Evolutionary conservation across 2,329 filamentous ascomycete species (phyloP), one percentile per base, ranked within the genome.

Genomic region (Calonectria pteridis): DNA sequence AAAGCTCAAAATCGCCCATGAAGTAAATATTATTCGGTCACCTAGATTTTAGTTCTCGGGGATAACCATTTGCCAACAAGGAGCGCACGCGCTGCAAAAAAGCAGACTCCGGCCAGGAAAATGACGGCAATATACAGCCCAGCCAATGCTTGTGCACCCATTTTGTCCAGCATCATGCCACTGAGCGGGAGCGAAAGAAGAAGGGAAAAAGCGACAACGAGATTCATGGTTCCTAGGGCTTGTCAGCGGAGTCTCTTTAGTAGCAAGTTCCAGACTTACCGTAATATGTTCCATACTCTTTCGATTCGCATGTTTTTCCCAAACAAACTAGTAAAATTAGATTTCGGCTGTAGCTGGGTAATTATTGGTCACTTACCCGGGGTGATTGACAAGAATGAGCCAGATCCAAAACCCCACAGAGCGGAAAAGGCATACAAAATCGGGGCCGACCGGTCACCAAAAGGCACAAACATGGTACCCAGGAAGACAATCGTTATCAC

Each of bases 361-460:
- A 26, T 7, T 9, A 6, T 58, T 26, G n/a, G 23, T 16, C 18
- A 33, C 76, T 53, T 18, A 81, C 80, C 80, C 55, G 81, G 82
- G 1, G 84, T 83, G 2, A 88, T 81, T 0, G 85, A 86, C n/a
- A 89, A 79, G 80, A 86, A 89, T 0, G 85, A 85, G 0, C 87
- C 87, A 2, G 86, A 87, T 0, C 86, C 86, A n/a, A 89, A 87
- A 0, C 87, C 88, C 79, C 87, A 89, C 0, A 89, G 75, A 0
- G 85, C 86, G 1, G 85, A 82, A 43, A 88, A 88, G 0, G 81
- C 82, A 68, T 88, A 88, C 3, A 89, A 76, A 0, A 84, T 85
- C 0, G 78, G 80, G 5, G 85, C 80, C 20, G 82, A 81, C 0
- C 79, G 83, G 1, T 85, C 83, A 0, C 85, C 87, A 72, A 87